A percentile compares a stretch with the other conserved stretches of the same genome.
phyloP scores from a whole-genome alignment of 148 eudicot genomes.

The Persicaria maculosa region DNA sequence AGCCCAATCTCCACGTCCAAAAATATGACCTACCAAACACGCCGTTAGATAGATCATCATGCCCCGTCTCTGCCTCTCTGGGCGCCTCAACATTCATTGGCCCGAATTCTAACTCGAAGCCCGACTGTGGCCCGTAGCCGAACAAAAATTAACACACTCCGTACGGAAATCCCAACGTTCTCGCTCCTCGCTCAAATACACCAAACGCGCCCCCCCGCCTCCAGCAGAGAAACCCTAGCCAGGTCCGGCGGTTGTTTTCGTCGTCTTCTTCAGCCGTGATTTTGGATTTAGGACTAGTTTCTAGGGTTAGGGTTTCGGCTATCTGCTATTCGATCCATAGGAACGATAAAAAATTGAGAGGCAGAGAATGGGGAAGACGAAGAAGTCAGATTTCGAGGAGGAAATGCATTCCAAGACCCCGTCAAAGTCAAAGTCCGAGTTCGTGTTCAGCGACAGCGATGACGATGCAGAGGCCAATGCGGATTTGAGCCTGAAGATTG shows the following conservation, averaged over 20 bases:
- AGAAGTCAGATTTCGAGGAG: constrained; percentile 19
- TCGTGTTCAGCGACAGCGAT: constrained; percentile 28
- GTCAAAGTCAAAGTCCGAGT: background rate
- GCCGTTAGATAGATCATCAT: no score
- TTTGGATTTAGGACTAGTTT: background rate
- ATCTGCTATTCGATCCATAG: background rate
- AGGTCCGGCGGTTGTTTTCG: background rate
- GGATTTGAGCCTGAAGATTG: constrained; percentile 78
- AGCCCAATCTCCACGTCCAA: background rate
- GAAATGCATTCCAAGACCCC: constrained; percentile 1
- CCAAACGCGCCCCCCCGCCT: background rate
- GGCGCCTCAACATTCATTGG: background rate
- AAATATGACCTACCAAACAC: background rate
- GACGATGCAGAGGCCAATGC: constrained; percentile 80
- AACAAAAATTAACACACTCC: background rate
- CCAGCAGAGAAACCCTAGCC: constrained; percentile 11
- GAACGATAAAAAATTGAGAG: constrained; percentile 25
- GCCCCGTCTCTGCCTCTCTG: background rate
- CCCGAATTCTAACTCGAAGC: background rate
- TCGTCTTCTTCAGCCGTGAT: constrained; percentile 1
- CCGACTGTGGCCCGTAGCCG: background rate
- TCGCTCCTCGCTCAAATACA: background rate
- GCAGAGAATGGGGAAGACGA: constrained; percentile 18
- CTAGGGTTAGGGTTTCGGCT: constrained; percentile 13
- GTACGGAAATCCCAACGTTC: background rate